Evolutionary conservation across 495 filamentous ascomycete species (phyloP), one percentile per base, ranked within the genome.

Genomic region (Cetradonia linearis): DNA sequence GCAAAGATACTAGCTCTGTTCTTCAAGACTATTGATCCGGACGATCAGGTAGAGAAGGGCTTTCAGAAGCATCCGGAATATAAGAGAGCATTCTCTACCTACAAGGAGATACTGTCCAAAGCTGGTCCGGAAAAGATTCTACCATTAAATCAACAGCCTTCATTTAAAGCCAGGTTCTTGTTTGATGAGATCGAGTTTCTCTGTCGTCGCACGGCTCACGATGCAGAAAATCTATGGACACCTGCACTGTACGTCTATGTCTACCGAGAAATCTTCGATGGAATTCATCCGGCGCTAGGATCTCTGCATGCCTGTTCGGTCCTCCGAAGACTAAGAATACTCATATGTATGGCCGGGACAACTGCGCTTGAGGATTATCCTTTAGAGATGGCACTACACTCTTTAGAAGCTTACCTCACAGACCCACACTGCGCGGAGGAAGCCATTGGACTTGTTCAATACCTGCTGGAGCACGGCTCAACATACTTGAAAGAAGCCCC

Each of bases 391-490:
- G 74, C 91, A 1, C 75, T 97, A 28, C 86, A 90, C 65, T 82
- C 88, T 5, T 77, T 97, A 44, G 77, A 85, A 20, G 84, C 86
- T 2, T 95, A 88, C 62, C 76, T 96, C 23, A 81, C 82, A 1
- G 88, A 96, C 65, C 73, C 82, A 2, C 83, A 91, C 66, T 97
- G 91, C 70, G 86, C 91, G n/a, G 88, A 96, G 64, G 93, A 99
- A 74, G 83, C 88, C 6, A 72, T 97, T 36, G 92, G 90, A 0
- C 80, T 99, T 36, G 78, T 88, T 46, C 89, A 89, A 73, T 96
- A 95, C 68, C 78, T 99, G 3, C 71, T 97, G 10, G 77, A 81
- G 7, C 74, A 78, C 48, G 91, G 94, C 8, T 77, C 74, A 20
- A 58, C 72, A 25, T 85, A 93, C 67, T 73, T 97, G 30, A 69